Conservation (phyloP, 2,329 filamentous ascomycete genomes). For the Herpotrichia juniperi region DNA sequence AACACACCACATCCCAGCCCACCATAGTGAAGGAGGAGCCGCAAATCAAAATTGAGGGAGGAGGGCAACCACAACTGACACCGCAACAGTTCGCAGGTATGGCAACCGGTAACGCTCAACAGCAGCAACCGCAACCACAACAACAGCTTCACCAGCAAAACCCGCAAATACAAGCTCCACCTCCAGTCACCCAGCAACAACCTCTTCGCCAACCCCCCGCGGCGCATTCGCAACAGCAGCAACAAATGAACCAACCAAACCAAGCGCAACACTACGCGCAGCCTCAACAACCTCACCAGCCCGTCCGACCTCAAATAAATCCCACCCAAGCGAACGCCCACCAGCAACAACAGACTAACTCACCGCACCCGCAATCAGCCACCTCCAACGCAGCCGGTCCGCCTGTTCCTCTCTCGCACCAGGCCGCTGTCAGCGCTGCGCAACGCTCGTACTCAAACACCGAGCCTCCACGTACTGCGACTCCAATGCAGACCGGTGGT, state of each 20-base stretch:
- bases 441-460: slow-evolving; percentile 45
- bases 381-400: slow-evolving; percentile 35
- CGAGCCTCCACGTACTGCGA: slow-evolving; percentile 40
- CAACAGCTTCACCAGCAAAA: slow-evolving; percentile 20
- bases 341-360: slow-evolving; percentile 39
- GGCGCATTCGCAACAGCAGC: slow-evolving; percentile 31
- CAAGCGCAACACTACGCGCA: slow-evolving; percentile 35
- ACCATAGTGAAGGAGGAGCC: slow-evolving; percentile 39
- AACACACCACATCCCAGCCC: slow-evolving; percentile 32
- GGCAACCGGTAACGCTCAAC: slow-evolving; percentile 19
- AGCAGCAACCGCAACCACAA: slow-evolving; percentile 24
- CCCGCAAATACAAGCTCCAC: slow-evolving; percentile 6
- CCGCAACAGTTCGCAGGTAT: slow-evolving; percentile 32
- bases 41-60: slow-evolving; percentile 45
- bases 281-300: slow-evolving; percentile 36
- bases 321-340: slow-evolving; percentile 40
- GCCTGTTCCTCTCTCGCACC: slow-evolving; percentile 50
- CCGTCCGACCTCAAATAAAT: slow-evolving; percentile 44
- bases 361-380: slow-evolving; percentile 45
- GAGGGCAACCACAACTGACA: slow-evolving; percentile 26
- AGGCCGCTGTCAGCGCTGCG: slow-evolving; percentile 52
- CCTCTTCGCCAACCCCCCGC: slow-evolving; percentile 24
- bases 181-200: slow-evolving; percentile 13
- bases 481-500: slow-evolving; percentile 39
- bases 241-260: slow-evolving; percentile 26